These are phyloP conservation scores for Nemania abortiva DNA, from an alignment of 2,329 filamentous ascomycete genomes.

Conservation along the genomic window DNA sequence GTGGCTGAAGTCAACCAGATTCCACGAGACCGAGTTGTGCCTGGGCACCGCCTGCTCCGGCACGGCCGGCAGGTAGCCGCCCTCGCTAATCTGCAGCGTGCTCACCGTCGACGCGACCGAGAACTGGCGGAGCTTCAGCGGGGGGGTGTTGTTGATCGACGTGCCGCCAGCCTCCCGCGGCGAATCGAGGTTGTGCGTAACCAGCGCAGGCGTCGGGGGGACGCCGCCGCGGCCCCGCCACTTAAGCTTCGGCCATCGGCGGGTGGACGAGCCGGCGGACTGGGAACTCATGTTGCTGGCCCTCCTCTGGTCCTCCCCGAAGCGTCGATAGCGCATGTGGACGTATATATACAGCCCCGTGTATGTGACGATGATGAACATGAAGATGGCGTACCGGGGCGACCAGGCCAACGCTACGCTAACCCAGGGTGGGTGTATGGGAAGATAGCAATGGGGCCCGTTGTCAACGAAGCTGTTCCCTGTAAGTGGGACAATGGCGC, in stretches of 20 bases:
- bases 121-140: slow-evolving; percentile 41
- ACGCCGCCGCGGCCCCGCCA: slow-evolving; percentile 24
- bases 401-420: slow-evolving; percentile 77
- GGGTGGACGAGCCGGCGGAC: slow-evolving; percentile 16
- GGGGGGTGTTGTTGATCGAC: not conserved
- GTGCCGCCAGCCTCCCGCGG: slow-evolving; percentile 27
- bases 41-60: slow-evolving; percentile 28
- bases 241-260: slow-evolving; percentile 12
- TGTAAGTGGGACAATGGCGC: slow-evolving; percentile 54
- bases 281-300: slow-evolving; percentile 41
- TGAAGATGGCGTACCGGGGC: slow-evolving; percentile 77
- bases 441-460: slow-evolving; percentile 71
- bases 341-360: slow-evolving; percentile 78
- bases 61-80: slow-evolving; percentile 22
- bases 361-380: slow-evolving; percentile 73
- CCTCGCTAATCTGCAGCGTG: slow-evolving; percentile 43
- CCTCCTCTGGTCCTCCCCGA: slow-evolving; percentile 51
- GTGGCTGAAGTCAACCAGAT: slow-evolving; percentile 43
- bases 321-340: slow-evolving; percentile 57
- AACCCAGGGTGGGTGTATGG: slow-evolving; percentile 75
- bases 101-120: slow-evolving; percentile 48
- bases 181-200: slow-evolving; percentile 43
- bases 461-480: slow-evolving; percentile 48
- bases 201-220: slow-evolving; percentile 44
- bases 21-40: slow-evolving; percentile 43